These are phyloP conservation scores for Glycyrrhiza uralensis DNA, from an alignment of 306 rosid genomes.

Conservation along the genomic window DNA sequence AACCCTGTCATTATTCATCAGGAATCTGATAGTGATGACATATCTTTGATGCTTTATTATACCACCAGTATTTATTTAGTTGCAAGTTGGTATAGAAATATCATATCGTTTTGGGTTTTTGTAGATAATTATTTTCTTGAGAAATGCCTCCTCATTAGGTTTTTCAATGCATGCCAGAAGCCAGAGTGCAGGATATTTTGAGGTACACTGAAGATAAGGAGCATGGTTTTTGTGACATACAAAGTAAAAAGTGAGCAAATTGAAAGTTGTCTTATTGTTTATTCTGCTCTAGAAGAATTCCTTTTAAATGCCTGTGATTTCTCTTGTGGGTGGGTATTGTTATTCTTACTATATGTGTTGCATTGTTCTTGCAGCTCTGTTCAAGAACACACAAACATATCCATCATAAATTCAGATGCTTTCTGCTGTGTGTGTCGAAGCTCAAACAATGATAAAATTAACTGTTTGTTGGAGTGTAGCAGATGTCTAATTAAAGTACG, in stretches of 20 bases:
- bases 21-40: background rate
- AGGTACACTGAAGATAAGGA: constrained; percentile 40
- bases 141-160: constrained; percentile 16
- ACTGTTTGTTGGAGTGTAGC: constrained; percentile 53
- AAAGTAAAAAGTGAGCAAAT: constrained; percentile 45
- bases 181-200: constrained; percentile 25
- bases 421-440: constrained; percentile 60
- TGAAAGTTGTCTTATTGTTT: constrained; percentile 11
- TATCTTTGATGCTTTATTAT: background rate
- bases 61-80: background rate
- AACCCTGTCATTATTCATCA: background rate
- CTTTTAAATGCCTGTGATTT: background rate
- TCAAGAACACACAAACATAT: constrained; percentile 33
- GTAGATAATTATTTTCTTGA: constrained; percentile 25
- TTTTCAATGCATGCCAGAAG: constrained; percentile 38
- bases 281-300: background rate
- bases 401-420: constrained; percentile 38
- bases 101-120: constrained; percentile 22
- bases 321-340: background rate
- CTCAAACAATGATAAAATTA: constrained; percentile 54
- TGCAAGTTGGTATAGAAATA: background rate
- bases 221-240: constrained; percentile 30
- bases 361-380: constrained; percentile 39
- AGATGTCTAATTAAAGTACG: constrained; percentile 53
- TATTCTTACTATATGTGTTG: constrained; percentile 12